These are phyloP conservation scores for Antitrichia curtipendula DNA, from an alignment of 225 moss, liverwort and hornwort genomes.

Conservation along the genomic window DNA sequence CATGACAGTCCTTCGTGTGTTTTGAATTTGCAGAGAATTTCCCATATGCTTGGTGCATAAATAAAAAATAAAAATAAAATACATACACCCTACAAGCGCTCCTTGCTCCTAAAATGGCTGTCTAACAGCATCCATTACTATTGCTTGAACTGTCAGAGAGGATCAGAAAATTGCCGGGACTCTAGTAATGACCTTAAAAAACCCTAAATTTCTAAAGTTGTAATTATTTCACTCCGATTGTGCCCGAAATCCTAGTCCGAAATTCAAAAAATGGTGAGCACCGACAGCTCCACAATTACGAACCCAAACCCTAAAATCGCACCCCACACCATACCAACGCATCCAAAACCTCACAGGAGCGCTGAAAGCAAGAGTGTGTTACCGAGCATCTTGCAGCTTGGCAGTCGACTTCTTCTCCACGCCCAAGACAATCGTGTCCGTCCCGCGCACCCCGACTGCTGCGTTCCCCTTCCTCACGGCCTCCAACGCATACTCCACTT, in stretches of 20 bases:
- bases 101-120: neutral
- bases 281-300: neutral
- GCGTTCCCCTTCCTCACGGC: conserved; percentile 92
- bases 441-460: conserved; percentile 82
- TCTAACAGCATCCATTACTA: neutral
- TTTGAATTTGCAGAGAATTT: neutral
- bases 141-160: neutral
- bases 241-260: neutral
- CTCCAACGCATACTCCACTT: conserved; percentile 95
- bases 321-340: neutral
- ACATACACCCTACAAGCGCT: neutral
- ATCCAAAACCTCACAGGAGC: neutral
- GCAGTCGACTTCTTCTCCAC: conserved; percentile 98
- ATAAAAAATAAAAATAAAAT: neutral
- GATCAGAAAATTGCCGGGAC: neutral
- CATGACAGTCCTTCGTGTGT: neutral
- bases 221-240: neutral
- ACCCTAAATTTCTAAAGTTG: neutral
- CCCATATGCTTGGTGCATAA: neutral
- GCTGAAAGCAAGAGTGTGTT: neutral
- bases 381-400: conserved; percentile 96
- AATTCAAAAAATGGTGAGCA: neutral
- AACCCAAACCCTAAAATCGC: neutral
- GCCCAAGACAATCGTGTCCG: conserved; percentile 87
- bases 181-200: neutral